Evolutionary conservation across 176 grass and related monocot species (phyloP), one percentile per base, ranked within the genome.

Genomic region (Saccharum officinarum): DNA sequence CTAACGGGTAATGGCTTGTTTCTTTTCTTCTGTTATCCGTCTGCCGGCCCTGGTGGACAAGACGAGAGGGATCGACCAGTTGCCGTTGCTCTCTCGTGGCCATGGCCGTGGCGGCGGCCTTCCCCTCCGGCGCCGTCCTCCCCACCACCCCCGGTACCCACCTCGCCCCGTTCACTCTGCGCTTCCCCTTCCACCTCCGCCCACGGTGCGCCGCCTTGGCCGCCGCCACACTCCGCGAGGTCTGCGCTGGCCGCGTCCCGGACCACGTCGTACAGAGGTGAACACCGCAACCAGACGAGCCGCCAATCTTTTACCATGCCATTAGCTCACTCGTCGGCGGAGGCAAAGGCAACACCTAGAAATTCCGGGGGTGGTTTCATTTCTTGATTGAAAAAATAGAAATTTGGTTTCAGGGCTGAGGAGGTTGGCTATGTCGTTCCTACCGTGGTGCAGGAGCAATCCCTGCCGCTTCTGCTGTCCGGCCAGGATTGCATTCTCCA

Each of bases 401-500:
- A 59, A 59, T 40, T 69, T 33, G 20, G 6, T 89, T 84, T 31
- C 81, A 99, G 97, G 86, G 88, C 93, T 31, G 88, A 92, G 87
- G 90, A 94, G 82, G 82, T 96, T 13, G 92, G 93, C 25, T 99
- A 92, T 71, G 38, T 75, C 45, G 65, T 65, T 67, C 89, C 90
- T 54, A 99, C 97, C 28, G 92, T 92, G 76, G 88, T 94, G 78
- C 97, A 96, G 82, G 81, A 92, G 59, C 90, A 94, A 49, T 94
- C 93, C 54, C 90, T 99, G 33, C 93, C 93, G 26, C 17, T 94
- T 85, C 83, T 99, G 10, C 44, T 99, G 10, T 84, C 97, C 71
- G 94, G 93, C 40, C 86, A 82, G 46, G 97, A 99, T 69, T 99
- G 97, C 71, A 78, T 99, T 82, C 93, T 96, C 83, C 97, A 99